Evolutionary conservation across 371 early-diverging fungal species (phyloP), one percentile per base, ranked within the genome.

Genomic region (Nematocida ironsii): DNA sequence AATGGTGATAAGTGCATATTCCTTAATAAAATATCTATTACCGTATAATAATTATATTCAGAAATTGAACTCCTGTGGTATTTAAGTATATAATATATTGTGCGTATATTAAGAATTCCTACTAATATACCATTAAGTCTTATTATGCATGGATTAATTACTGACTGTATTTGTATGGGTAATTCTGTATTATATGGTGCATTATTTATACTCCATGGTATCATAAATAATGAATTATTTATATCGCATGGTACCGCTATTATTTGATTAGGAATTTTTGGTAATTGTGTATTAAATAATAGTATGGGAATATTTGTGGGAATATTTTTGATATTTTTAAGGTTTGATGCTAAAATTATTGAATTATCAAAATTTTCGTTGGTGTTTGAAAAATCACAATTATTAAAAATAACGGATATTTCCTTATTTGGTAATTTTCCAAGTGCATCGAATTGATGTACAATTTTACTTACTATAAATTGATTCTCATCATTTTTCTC

Each of bases 1-100:
- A 23, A 16, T 20, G 80, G 80, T 9, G 80, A 68, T 4, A 68
- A 58, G 20, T 78, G 80, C 70, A 44, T 66, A 54, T 42, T 44
- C 47, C 42, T 67, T 27, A 78, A 16, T n/a, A 70, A 52, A 13
- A 60, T 33, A n/a, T 33, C 11, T 20, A 70, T 23, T n/a, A 70
- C 80, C 60, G 52, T 47, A 13, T 57, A 58, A 52, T 78, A 78
- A n/a, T 70, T 42, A n/a, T 54, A 61, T 18, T 18, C 27, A 27
- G 11, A 39, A 11, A 6, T 9, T 11, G 6, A 1, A 5, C 1
- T 11, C n/a, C 27, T 68, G 69, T 68, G 47, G 25, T 68, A 16
- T 4, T 68, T 50, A 23, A 50, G 23, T 6, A 50, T 23, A 16
- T 13, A 16, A 6, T 5, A 5, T 6, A 52, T 68, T 11, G 50